Evolutionary conservation across 331 rosid species (phyloP), one percentile per base, ranked within the genome.

Genomic region (Malus hybrid): DNA sequence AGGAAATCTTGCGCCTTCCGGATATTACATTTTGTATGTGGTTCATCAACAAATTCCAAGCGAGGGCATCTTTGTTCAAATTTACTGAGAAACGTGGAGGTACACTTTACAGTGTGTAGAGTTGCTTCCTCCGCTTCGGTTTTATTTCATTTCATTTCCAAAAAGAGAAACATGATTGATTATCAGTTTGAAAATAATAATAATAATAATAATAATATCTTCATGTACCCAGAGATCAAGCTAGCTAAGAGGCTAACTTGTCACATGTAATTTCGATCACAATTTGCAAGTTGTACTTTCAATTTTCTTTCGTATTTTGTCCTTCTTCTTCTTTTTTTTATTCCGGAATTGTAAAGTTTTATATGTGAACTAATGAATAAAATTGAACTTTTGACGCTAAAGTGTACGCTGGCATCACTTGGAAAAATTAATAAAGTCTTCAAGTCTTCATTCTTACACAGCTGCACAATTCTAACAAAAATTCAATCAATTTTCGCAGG

Each of bases 31-130:
- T 4, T 14, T 91, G 0, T 91, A 78, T 61, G 90, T 91, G 74
- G 89, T 93, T 30, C 90, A 91, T 81, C 85, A 66, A 15, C 83
- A 88, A 19, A 87, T 93, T 83, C 97, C 98, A 1, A 91, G 96
- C 33, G 73, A 81, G 63, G 98, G 97, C 8, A 72, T 88, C 65
- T 93, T 97, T 96, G 80, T 89, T 33, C 88, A 84, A 26, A 79
- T 89, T 1, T 19, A 61, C 33, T 91, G 76, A 91, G 14, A 66
- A 13, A 22, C 46, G 6, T 15, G 42, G 16, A 1, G 6, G 30
- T 58, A 58, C 13, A 13, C 14, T 15, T 12, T 12, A 50, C 56
- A 50, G 34, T 32, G 34, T 46, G 13, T 4, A 46, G 4, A 11
- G 15, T 46, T 32, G 34, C 34, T 32, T 32, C 34, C 34, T 32